Base-by-base conservation (phyloP, 1,284 basidiomycete species). In the Jaminaea rosea region DNA sequence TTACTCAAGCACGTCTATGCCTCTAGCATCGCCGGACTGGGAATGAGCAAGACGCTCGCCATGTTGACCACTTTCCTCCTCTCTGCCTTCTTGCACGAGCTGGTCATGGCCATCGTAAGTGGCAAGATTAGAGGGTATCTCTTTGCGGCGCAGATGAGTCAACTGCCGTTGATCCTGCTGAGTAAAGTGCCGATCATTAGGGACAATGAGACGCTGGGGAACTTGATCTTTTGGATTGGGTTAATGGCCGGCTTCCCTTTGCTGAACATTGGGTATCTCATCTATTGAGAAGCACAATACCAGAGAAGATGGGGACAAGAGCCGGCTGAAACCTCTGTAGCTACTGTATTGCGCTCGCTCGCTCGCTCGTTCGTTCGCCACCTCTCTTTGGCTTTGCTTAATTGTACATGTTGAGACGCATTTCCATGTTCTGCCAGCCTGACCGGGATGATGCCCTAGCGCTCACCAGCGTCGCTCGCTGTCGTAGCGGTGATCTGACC, bases 1-100 rank as follows among this genome's bases (percentile, higher is more conserved):
- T 81, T 98, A 21, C 80, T 97, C 9, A 83, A 88, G 17, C 93
- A 98, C 74, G 92, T 98, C 26, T 98, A 76, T 56, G 86, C 88
- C 3, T 85, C 88, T 15, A 83, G 87, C 11, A 88, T 94, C 55
- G 79, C 83, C 32, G 82, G 83, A 44, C 86, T 86, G 74, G 81
- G 83, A 47, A 75, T 94, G 34, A 86, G 85, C 28, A 82, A 81
- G 58, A 80, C 80, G 9, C 80, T 80, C 39, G 93, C 93, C 15
- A 90, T 93, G 80, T 83, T 93, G 66, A 59, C 91, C 46, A 98
- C 93, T 0, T 98, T 98, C 77, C 75, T 94, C 44, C 46, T 71
- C 27, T 59, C 58, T 44, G 67, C 69, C 23, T 59, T 74, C 48
- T 84, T 85, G 29, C 93, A 97, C 69, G 93, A 97, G 75, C 79